Percentiles rank a stretch among this genome's conserved stretches.
Evolutionary conservation across 768 basidiomycete species (phyloP).

Genomic region (Suillus plorans): DNA sequence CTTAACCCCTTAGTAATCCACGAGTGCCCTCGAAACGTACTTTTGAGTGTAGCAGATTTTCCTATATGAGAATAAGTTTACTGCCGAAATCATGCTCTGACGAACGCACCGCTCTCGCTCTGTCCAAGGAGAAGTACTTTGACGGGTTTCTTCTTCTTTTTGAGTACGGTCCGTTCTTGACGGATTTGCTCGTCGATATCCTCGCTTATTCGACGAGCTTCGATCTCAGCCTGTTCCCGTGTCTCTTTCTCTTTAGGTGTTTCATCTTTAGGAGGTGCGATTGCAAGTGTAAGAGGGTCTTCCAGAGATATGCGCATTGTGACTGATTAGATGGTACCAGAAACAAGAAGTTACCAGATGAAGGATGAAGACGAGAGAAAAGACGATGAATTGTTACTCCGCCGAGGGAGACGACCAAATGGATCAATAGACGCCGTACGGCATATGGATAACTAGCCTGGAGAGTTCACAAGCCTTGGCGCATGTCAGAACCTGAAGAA

Average conservation of each 20-base stretch:
- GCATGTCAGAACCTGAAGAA: background rate
- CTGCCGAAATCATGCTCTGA: background rate
- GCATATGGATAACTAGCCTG: background rate
- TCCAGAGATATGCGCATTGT: conserved; percentile 38
- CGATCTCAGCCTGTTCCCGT: conserved; percentile 60
- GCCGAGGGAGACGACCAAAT: conserved; percentile 3
- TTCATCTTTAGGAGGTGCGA: conserved; percentile 67
- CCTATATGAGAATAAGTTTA: conserved; percentile 31
- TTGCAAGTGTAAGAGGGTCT: conserved; percentile 60
- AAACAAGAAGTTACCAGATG: background rate
- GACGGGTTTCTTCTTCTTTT: conserved; percentile 65
- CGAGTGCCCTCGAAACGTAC: conserved; percentile 35
- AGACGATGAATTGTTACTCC: background rate
- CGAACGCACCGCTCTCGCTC: conserved; percentile 59
- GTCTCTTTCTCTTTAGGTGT: conserved; percentile 52
- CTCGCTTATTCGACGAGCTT: conserved; percentile 65
- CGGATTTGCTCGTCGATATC: conserved; percentile 75
- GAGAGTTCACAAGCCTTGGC: conserved; percentile 3
- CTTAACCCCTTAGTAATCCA: conserved; percentile 9
- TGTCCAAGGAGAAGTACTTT: conserved; percentile 76
- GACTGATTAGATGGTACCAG: background rate
- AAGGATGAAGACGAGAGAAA: background rate
- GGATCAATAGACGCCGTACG: conserved; percentile 8
- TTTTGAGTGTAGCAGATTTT: conserved; percentile 80
- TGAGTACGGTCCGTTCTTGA: conserved; percentile 55